Evolutionary conservation across 768 basidiomycete species (phyloP).

Genomic region (Pleurotus ostreatus): DNA sequence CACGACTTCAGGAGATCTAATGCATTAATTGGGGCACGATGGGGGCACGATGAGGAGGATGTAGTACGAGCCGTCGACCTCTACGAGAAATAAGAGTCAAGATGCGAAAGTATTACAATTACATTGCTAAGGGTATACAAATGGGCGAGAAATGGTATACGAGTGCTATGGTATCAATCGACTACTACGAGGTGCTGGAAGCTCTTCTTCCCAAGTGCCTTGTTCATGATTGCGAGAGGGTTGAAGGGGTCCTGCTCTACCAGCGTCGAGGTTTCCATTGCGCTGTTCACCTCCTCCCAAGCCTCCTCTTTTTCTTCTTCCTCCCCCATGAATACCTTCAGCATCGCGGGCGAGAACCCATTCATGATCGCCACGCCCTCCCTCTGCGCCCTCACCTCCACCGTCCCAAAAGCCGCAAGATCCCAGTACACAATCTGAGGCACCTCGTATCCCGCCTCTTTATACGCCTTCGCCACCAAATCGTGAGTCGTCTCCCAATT

Average conservation of each 20-base stretch:
- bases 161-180: background rate
- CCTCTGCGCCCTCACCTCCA: slow-evolving; percentile 47
- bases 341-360: slow-evolving; percentile 64
- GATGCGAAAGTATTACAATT: too few relatives aligned
- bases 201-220: slow-evolving; percentile 41
- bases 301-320: slow-evolving; percentile 28
- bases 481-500: slow-evolving; percentile 65
- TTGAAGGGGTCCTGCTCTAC: slow-evolving; percentile 30
- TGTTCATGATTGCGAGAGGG: slow-evolving; percentile 43
- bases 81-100: too few relatives aligned
- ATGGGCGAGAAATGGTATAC: too few relatives aligned
- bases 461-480: slow-evolving; percentile 48
- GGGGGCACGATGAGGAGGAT: too few relatives aligned
- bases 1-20: too few relatives aligned
- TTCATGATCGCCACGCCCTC: slow-evolving; percentile 67
- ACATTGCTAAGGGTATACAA: too few relatives aligned
- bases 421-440: slow-evolving; percentile 78
- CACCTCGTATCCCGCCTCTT: slow-evolving; percentile 61
- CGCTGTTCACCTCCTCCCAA: slow-evolving; percentile 32
- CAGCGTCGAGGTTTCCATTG: slow-evolving; percentile 21
- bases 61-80: too few relatives aligned
- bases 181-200: slow-evolving; percentile 19
- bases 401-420: slow-evolving; percentile 31
- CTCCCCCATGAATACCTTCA: slow-evolving; percentile 71
- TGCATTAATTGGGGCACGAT: too few relatives aligned